These are phyloP conservation scores for Lophiostoma macrostomum DNA, from an alignment of 495 filamentous ascomycete species.

Conservation along the genomic window DNA sequence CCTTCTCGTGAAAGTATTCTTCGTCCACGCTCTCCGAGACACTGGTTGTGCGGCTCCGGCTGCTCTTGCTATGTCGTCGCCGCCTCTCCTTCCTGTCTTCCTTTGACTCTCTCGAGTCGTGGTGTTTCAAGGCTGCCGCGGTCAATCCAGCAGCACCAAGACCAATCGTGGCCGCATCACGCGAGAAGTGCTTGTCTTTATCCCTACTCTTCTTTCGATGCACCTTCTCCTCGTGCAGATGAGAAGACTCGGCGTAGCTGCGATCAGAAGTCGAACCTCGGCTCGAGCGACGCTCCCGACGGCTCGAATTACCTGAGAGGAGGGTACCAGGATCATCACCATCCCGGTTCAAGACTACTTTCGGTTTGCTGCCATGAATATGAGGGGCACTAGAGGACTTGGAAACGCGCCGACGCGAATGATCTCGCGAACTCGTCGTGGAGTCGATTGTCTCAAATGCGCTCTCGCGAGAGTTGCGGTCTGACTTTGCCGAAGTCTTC, in stretches of 20 bases:
- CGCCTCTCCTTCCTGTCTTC: conserved; percentile 50
- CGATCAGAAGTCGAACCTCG: conserved; percentile 47
- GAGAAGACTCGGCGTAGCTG: conserved; percentile 47
- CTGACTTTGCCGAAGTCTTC: conserved; percentile 56
- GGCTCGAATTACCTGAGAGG: conserved; percentile 55
- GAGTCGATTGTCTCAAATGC: conserved; percentile 47
- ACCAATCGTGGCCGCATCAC: conserved; percentile 56
- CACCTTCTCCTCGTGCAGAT: conserved; percentile 53
- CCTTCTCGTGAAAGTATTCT: conserved; percentile 43
- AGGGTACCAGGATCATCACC: conserved; percentile 58
- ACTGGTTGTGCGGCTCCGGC: conserved; percentile 55
- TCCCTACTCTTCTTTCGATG: conserved; percentile 60
- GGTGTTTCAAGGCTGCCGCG: conserved; percentile 60
- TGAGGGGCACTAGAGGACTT: conserved; percentile 70
- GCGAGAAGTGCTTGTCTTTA: conserved; percentile 42
- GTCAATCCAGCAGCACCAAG: conserved; percentile 58
- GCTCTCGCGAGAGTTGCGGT: conserved; percentile 52
- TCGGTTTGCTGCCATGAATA: conserved; percentile 55
- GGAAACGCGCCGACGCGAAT: conserved; percentile 55
- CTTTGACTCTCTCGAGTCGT: conserved; percentile 53
- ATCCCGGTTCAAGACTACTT: conserved; percentile 61
- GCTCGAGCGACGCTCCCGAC: conserved; percentile 47
- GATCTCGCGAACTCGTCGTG: conserved; percentile 63
- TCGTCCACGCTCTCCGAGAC: conserved; percentile 47
- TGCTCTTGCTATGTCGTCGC: conserved; percentile 48